Evolutionary conservation across 495 filamentous ascomycete species (phyloP), one percentile per base, ranked within the genome.

Genomic region (Terfezia boudieri): DNA sequence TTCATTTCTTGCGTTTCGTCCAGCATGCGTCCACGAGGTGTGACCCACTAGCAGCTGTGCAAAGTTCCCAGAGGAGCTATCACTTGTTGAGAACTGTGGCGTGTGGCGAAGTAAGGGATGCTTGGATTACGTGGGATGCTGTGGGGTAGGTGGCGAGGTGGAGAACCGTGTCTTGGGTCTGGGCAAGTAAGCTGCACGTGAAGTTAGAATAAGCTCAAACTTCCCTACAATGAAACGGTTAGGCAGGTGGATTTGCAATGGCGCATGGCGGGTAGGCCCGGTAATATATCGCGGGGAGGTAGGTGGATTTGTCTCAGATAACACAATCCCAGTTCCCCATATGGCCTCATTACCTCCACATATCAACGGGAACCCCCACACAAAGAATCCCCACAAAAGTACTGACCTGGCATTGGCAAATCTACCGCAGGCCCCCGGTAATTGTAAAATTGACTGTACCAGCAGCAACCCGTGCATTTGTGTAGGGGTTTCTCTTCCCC

Each of bases 11-110:
- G 70, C 10, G 81, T 80, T 22, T 76, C 10, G 70, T 58, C 74
- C 88, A 87, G 35, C 94, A 71, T 17, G 77, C 71, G 65, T 88
- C 86, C 11, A 94, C 73, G 17, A 94, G 76, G 63, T 82, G 82
- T 14, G 82, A 86, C 26, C 82, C 87, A 53, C 79, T 73, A 49
- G 73, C 37, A 98, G 73, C 2, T 76, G 71, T 37, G 73, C 71
- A 8, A 82, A 67, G 56, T 78, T 68, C 17, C 75, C 72, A 35
- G n/a, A n/a, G n/a, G n/a, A n/a, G n/a, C n/a, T n/a, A n/a, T n/a
- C n/a, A n/a, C n/a, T n/a, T n/a, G n/a, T n/a, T n/a, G n/a, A 61
- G 43, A 64, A 65, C 49, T 64, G 76, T 66, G 71, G 79, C 68
- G 67, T 75, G 54, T 56, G 72, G 57, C 64, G 74, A 69, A 2